Percentiles rank a stretch among this genome's conserved stretches.
Evolutionary conservation across 83 land plant species (phyloP).

Genomic region (Picea engelmannii): DNA sequence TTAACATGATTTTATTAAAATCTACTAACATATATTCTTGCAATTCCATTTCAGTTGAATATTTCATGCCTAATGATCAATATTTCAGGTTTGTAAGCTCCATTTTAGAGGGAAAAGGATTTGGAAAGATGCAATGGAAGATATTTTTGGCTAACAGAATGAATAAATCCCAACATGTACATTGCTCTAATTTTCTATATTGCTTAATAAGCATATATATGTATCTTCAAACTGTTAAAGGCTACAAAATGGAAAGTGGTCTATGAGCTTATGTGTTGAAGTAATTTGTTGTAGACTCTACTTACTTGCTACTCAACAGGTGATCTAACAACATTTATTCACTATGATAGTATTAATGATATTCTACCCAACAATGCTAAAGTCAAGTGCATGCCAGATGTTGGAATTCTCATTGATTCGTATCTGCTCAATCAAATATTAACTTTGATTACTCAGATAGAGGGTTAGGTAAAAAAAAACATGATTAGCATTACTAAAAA

Average conservation of each 20-base stretch:
- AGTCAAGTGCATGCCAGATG: slow-evolving; percentile 70
- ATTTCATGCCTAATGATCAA: too few relatives aligned
- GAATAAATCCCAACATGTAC: slow-evolving; percentile 60
- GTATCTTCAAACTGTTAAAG: too few relatives aligned
- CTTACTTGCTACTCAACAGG: slow-evolving; percentile 71
- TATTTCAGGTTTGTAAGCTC: slow-evolving; percentile 44
- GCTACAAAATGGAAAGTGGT: too few relatives aligned
- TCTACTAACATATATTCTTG: too few relatives aligned
- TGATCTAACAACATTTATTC: slow-evolving; percentile 47
- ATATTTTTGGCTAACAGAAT: slow-evolving; percentile 64
- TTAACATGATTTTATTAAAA: not conserved
- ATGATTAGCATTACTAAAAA: too few relatives aligned
- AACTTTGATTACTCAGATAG: too few relatives aligned
- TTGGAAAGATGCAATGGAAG: slow-evolving; percentile 59
- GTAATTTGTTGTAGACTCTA: slow-evolving; percentile 39
- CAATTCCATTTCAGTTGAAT: too few relatives aligned
- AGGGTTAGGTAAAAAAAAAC: too few relatives aligned
- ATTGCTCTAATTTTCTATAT: too few relatives aligned
- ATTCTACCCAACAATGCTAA: slow-evolving; percentile 34
- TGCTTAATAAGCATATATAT: too few relatives aligned
- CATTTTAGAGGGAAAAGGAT: slow-evolving; percentile 70
- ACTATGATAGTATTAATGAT: slow-evolving; percentile 47
- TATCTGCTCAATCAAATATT: too few relatives aligned
- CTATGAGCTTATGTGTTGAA: too few relatives aligned
- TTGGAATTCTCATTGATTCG: slow-evolving; percentile 56